These are phyloP conservation scores for Scleromitrula shiraiana DNA, from an alignment of 2,329 filamentous ascomycete species.

Conservation along the genomic window DNA sequence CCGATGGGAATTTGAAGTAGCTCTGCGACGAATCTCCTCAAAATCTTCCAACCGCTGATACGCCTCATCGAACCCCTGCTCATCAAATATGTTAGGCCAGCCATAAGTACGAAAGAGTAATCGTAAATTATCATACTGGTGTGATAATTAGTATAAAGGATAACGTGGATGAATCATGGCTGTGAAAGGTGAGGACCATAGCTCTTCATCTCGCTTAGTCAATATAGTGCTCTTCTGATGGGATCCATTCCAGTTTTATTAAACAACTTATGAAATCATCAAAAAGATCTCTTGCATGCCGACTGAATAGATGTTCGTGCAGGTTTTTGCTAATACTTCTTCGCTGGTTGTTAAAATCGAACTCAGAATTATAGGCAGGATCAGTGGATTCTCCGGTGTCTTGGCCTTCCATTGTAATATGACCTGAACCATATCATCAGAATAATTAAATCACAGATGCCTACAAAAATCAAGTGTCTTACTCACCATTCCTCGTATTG, in stretches of 20 bases:
- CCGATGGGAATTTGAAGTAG: not conserved
- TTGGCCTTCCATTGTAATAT: slow-evolving; percentile 1
- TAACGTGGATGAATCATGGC: not conserved
- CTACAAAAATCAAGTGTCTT: not conserved
- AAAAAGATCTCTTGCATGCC: slow-evolving; percentile 8
- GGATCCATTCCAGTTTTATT: slow-evolving; percentile 13
- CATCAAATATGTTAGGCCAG: slow-evolving; percentile 1
- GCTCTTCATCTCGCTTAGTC: not conserved
- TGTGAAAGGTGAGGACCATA: not conserved
- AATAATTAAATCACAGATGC: not conserved
- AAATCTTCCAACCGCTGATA: not conserved
- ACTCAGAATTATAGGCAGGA: not conserved
- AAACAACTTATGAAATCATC: slow-evolving; percentile 8
- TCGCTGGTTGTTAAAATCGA: too few species aligned
- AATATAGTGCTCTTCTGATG: not conserved
- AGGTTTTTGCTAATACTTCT: not conserved
- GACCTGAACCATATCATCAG: not conserved
- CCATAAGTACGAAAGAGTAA: not conserved
- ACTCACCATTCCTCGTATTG: slow-evolving; percentile 2
- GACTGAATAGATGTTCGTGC: slow-evolving; percentile 4
- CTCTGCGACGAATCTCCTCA: not conserved
- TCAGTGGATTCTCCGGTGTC: not conserved
- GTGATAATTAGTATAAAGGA: not conserved
- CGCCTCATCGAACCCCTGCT: not conserved
- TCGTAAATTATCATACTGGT: not conserved